Evolutionary conservation across 441 rosid species (phyloP).

Genomic region (Euphorbia celastroides): DNA sequence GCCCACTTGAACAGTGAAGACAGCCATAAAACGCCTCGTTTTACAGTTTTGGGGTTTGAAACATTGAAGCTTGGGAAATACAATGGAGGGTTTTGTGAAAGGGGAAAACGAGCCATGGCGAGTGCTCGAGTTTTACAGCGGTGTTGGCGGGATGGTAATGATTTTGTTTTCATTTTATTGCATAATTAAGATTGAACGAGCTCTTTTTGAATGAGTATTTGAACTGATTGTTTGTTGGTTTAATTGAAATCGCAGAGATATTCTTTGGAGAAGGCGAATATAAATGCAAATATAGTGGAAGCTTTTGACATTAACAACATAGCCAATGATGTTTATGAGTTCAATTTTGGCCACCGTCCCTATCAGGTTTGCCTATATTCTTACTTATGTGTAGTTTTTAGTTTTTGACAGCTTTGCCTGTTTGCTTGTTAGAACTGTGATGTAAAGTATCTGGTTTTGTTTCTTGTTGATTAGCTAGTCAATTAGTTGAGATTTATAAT

Average conservation of each 20-base stretch:
- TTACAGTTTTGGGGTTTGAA: too few relatives aligned
- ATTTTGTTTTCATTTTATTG: background rate
- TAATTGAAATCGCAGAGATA: conserved; percentile 47
- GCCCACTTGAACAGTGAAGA: background rate
- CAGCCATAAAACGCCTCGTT: too few relatives aligned
- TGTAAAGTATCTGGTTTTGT: too few relatives aligned
- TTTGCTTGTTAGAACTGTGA: background rate
- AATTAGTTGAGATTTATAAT: background rate
- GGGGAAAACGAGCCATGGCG: conserved; percentile 52
- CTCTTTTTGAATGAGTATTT: background rate
- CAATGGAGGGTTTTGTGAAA: conserved; percentile 34
- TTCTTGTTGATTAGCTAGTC: background rate
- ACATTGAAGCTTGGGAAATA: too few relatives aligned
- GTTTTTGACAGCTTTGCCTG: background rate
- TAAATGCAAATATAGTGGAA: conserved; percentile 55
- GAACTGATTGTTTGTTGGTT: background rate
- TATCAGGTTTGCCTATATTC: conserved; percentile 46
- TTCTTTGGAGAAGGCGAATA: conserved; percentile 55
- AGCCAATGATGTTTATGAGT: conserved; percentile 87
- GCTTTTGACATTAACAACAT: conserved; percentile 87
- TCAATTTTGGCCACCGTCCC: conserved; percentile 86
- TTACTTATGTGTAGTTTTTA: background rate
- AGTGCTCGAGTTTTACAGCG: conserved; percentile 90
- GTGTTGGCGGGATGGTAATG: conserved; percentile 81
- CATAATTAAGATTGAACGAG: background rate